Evolutionary conservation across 495 filamentous ascomycete species (phyloP), one percentile per base, ranked within the genome.

Genomic region (Penicillium salamii): DNA sequence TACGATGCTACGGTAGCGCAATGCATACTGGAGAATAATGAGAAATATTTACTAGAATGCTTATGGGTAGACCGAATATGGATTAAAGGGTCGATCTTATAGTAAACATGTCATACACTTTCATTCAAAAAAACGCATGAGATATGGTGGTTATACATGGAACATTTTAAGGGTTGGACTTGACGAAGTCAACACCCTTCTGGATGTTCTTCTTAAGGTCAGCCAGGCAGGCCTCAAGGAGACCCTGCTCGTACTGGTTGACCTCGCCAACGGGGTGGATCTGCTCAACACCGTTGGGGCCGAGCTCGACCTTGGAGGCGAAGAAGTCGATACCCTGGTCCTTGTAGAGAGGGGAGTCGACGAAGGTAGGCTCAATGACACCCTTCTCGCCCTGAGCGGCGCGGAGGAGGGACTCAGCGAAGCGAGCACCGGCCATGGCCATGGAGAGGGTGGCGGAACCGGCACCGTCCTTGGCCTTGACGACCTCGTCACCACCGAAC

Each of bases 401-500:
- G 71, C 89, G 90, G 68, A 98, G 87, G 53, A 98, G 77, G 61
- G 85, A 86, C 79, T 97, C 91, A 57, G 93, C 90, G 80, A 98
- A 95, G 66, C 93, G 89, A 55, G 91, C 91, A 80, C 93, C 93
- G 61, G 93, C 93, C 82, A 95, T 93, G 59, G 93, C 93, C 93
- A 98, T 98, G 71, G 90, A 96, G 52, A 98, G 87, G 52, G 93
- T 98, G 68, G 93, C 93, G 52, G 95, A 97, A 57, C 93, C 93
- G 63, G 92, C 91, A 74, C 93, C 93, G 70, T 90, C 91, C 85
- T 98, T 98, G 69, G 93, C 93, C 81, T 96, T 85, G 71, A 98
- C 93, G 54, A 98, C 93, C 83, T 98, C 93, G 71, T 98, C 93
- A 81, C 93, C 93, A 71, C 93, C 93, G 74, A 97, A 98, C 78